Base-by-base conservation (phyloP, 2,329 filamentous ascomycete species). In the Tothia fuscella region DNA sequence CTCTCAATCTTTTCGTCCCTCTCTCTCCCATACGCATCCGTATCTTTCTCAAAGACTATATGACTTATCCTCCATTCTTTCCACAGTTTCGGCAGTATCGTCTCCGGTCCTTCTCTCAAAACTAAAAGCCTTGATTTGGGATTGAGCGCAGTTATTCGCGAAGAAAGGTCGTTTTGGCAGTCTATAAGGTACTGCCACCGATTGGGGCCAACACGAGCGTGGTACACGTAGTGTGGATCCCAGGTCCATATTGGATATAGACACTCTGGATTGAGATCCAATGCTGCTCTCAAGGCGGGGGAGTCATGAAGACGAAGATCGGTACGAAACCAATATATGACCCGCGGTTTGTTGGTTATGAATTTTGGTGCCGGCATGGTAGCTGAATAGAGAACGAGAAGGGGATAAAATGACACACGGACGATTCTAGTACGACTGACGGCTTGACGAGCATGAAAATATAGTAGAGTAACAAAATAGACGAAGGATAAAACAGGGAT, bases 141-240 rank as follows among this genome's bases (percentile, higher is more conserved):
- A 52, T 87, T 87, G n/a, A 85, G 61, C 43, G 72, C 75, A 14
- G 71, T 75, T 53, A 87, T 78, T 32, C 75, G 76, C 5, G 62
- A 56, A 1, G 80, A 85, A 4, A 87, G 66, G 53, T 84, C 78
- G 49, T 70, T 72, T 53, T 86, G 81, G 51, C 80, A 85, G 55
- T 87, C 82, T 19, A 86, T 67, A 64, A 85, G 59, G 52, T 80
- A 87, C 51, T 83, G 77, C 78, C 80, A 87, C 49, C 82, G 67
- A 52, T 88, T 88, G 6, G 75, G 64, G 0, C 80, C 80, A 4
- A 79, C 80, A 44, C 81, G 71, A 1, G 78, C 75, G 24, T 71
- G 71, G 55, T 85, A 86, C 20, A 87, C 80, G 54, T 87, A 87
- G 56, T 87, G 80, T 43, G 81, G 81, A 55, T 86, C 82, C 80